phyloP scores from a whole-genome alignment of 805 yeast genomes.

The Starmerella floris region DNA sequence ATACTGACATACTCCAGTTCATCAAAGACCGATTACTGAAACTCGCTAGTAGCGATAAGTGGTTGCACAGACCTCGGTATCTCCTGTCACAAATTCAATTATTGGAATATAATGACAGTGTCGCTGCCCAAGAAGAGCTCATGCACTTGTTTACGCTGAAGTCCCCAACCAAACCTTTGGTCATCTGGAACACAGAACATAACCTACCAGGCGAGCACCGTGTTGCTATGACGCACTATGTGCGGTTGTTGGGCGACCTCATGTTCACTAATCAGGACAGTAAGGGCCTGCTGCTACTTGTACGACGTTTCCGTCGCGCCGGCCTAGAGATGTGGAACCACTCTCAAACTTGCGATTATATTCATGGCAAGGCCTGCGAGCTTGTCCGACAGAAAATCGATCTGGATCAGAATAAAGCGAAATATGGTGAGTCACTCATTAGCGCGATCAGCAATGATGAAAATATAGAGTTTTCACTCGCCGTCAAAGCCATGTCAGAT shows the following conservation, averaged over 20 bases:
- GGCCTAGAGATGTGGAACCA: slow-evolving; percentile 63
- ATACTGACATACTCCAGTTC: neutral
- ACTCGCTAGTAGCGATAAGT: slow-evolving; percentile 55
- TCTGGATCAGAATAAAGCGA: slow-evolving; percentile 27
- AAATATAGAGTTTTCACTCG: slow-evolving; percentile 27
- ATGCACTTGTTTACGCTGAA: slow-evolving; percentile 49
- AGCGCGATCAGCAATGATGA: slow-evolving; percentile 32
- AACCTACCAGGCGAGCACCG: slow-evolving; percentile 93
- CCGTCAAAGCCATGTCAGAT: slow-evolving; percentile 4
- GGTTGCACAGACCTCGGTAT: slow-evolving; percentile 83
- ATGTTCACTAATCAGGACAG: slow-evolving; percentile 43
- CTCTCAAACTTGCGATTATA: slow-evolving; percentile 50
- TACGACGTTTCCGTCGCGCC: slow-evolving; percentile 63
- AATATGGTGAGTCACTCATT: slow-evolving; percentile 41
- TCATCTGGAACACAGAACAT: slow-evolving; percentile 84
- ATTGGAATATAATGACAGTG: slow-evolving; percentile 40
- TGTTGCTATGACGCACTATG: slow-evolving; percentile 57
- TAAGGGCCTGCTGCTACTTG: slow-evolving; percentile 43
- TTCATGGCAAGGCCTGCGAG: slow-evolving; percentile 41
- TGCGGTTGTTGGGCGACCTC: slow-evolving; percentile 47
- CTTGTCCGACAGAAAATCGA: slow-evolving; percentile 36
- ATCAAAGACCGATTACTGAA: slow-evolving; percentile 1
- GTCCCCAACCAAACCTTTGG: slow-evolving; percentile 49
- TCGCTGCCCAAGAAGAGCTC: slow-evolving; percentile 53
- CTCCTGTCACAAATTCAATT: slow-evolving; percentile 51